Percentiles rank a stretch among this genome's conserved stretches.
Evolutionary conservation across 371 early-diverging fungal genomes (phyloP).

Genomic region (Amoeboaphelidium protococcarum): DNA sequence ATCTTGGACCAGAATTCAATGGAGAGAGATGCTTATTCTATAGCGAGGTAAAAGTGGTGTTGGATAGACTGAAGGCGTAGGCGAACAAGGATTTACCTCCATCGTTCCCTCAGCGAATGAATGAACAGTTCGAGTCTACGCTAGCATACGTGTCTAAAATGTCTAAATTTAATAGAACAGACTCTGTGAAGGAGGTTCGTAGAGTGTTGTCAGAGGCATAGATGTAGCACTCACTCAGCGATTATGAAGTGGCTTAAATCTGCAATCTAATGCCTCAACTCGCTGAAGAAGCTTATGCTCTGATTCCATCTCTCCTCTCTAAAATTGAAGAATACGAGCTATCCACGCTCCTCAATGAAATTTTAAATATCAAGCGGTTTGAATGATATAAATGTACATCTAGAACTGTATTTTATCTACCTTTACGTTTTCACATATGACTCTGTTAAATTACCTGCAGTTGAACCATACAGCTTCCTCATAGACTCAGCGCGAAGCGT

Average conservation of each 20-base stretch:
- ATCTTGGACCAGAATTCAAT: not conserved
- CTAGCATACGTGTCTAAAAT: not conserved
- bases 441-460: too few relatives aligned
- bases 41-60: not conserved
- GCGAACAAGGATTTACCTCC: not conserved
- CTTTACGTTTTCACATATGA: too few relatives aligned
- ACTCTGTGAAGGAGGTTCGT: not conserved
- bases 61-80: not conserved
- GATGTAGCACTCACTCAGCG: not conserved
- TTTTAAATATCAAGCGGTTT: too few relatives aligned
- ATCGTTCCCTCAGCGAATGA: too few relatives aligned
- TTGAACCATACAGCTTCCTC: too few relatives aligned
- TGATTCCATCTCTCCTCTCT: not conserved
- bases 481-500: too few relatives aligned
- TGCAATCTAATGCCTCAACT: not conserved
- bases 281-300: not conserved
- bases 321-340: not conserved
- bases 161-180: not conserved
- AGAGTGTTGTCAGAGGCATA: not conserved
- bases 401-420: too few relatives aligned
- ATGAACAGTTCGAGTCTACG: not conserved
- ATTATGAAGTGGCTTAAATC: not conserved
- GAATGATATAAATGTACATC: too few relatives aligned
- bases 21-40: not conserved
- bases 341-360: too few relatives aligned